phyloP scores from a whole-genome alignment of 306 rosid species.

The Purshia tridentata region DNA sequence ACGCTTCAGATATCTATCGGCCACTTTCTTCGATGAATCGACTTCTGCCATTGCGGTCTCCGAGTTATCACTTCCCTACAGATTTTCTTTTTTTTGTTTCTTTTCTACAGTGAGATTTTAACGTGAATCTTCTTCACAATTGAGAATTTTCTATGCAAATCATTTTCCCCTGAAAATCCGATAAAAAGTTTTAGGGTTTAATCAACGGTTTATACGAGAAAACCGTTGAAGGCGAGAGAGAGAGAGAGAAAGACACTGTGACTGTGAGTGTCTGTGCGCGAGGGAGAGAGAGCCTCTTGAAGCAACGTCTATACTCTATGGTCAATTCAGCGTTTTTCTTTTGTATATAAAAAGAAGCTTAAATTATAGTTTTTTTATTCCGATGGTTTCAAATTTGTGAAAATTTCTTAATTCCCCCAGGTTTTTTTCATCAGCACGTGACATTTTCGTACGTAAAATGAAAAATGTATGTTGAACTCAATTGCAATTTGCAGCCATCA shows the following conservation, averaged over 20 bases:
- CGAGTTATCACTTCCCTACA: background rate
- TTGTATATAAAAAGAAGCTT: too few relatives aligned
- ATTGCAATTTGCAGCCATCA: too few relatives aligned
- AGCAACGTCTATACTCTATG: too few relatives aligned
- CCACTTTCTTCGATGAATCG: conserved; percentile 79
- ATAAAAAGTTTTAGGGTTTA: conserved; percentile 43
- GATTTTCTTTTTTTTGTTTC: background rate
- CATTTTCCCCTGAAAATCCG: background rate
- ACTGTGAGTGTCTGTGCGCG: background rate
- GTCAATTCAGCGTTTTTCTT: too few relatives aligned
- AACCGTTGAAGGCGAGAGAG: conserved; percentile 27
- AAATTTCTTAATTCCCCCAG: too few relatives aligned
- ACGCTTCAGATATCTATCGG: conserved; percentile 94
- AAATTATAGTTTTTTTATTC: too few relatives aligned
- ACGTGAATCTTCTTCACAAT: conserved; percentile 4
- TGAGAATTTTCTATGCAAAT: conserved; percentile 15
- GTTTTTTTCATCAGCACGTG: too few relatives aligned
- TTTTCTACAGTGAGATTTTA: background rate
- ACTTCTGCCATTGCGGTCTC: conserved; percentile 44
- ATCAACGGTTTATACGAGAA: conserved; percentile 17
- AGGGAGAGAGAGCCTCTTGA: too few relatives aligned
- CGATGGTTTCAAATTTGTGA: too few relatives aligned
- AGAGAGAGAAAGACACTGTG: too few relatives aligned
- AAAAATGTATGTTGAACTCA: too few relatives aligned
- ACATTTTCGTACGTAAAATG: too few relatives aligned